Percentiles rank a stretch among this genome's conserved stretches.
These are phyloP conservation scores for Wallacemonas sp. DNA, from an alignment of 208 protist genomes.

Conservation along the genomic window DNA sequence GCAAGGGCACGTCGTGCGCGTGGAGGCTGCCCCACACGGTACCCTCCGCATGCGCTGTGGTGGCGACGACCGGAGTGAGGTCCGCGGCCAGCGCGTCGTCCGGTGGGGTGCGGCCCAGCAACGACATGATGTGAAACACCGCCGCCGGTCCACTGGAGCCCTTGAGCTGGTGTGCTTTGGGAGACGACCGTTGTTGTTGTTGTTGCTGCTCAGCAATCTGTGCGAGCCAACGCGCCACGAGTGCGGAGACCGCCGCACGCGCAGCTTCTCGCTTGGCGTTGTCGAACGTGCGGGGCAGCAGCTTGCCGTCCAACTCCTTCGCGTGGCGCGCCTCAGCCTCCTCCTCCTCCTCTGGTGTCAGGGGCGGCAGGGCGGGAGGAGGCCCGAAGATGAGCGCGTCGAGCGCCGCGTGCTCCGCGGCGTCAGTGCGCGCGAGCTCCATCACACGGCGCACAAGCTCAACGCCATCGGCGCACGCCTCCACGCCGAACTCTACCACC, in stretches of 20 bases:
- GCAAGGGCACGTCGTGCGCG: slow-evolving; percentile 42
- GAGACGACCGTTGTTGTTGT: too few relatives aligned
- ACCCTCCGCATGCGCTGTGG: not conserved
- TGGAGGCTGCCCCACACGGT: slow-evolving; percentile 18
- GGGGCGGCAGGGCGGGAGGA: not conserved
- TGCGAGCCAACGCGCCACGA: slow-evolving; percentile 14
- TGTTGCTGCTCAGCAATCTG: not conserved
- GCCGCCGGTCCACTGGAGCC: too few relatives aligned
- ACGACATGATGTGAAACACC: slow-evolving; percentile 50
- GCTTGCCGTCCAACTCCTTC: slow-evolving; percentile 8
- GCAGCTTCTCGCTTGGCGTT: slow-evolving; percentile 3
- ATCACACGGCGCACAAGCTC: slow-evolving; percentile 61
- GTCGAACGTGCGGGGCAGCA: not conserved
- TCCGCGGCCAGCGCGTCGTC: not conserved
- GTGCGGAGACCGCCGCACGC: not conserved
- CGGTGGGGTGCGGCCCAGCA: slow-evolving; percentile 25
- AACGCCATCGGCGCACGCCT: slow-evolving; percentile 61
- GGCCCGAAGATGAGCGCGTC: slow-evolving; percentile 61
- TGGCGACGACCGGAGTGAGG: not conserved
- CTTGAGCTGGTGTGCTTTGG: too few relatives aligned
- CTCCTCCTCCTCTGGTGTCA: slow-evolving; percentile 1
- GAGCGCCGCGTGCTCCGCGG: slow-evolving; percentile 59
- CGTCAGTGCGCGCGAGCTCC: slow-evolving; percentile 62
- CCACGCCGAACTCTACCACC: slow-evolving; percentile 77
- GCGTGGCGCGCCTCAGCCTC: not conserved